Base-by-base conservation (phyloP, 148 eudicot genomes). In the Camellia lanceoleosa region DNA sequence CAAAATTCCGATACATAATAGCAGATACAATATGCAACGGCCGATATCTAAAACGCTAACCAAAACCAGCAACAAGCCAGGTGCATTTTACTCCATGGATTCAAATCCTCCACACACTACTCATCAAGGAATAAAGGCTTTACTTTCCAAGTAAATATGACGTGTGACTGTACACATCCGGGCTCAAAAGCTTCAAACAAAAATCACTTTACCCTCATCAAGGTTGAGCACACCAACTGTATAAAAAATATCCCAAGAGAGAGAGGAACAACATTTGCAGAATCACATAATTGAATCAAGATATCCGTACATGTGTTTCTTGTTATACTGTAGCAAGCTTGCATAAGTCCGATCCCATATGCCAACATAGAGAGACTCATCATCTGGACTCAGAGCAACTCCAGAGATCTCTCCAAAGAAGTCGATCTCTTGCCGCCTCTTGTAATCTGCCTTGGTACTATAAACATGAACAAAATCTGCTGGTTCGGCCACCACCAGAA, bases 341-440 rank as follows among this genome's bases (percentile, higher is more conserved):
- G 94, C 97, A 18, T 94, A 92, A 18, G 95, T 94, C 78, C 98
- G 87, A 83, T 94, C 98, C 97, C 95, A 92, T 63, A 94, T 80
- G 59, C 98, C 98, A 51, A 94, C 83, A 81, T 84, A 90, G 42
- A 94, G 76, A 15, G 94, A 82, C 80, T 92, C 97, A 30, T 91
- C 94, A 59, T 94, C 98, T 12, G 97, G 95, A 79, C 97, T 94
- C 75, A 94, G 58, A 65, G 90, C 90, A 8, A 94, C 92, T 64
- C 98, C 98, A 11, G 97, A 85, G 54, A 94, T 90, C 87, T 94
- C 98, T 68, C 98, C 98, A 78, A 94, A 94, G 85, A 94, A 89
- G 67, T 92, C 98, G 0, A 94, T 89, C 85, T 92, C 98, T 82
- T 94, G 98, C 80, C 90, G 74, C 78, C 73, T 90, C 62, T 82